phyloP scores from a whole-genome alignment of 163 green algal species.

The Chlorella variabilis region DNA sequence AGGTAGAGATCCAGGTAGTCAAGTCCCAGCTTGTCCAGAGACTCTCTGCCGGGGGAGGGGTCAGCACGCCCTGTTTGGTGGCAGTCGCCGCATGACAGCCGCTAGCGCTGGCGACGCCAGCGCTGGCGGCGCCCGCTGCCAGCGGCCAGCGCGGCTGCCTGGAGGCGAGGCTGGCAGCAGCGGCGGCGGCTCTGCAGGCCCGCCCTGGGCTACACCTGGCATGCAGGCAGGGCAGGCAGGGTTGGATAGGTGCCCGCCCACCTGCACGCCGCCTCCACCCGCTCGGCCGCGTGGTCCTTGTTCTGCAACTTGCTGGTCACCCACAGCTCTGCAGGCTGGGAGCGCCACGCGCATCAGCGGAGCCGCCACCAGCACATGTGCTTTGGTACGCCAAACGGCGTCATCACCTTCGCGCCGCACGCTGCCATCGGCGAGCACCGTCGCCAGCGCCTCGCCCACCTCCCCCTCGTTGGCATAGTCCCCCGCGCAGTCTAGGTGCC shows the following conservation, averaged over 20 bases:
- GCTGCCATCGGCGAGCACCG: slow-evolving; percentile 64
- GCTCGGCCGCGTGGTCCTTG: slow-evolving; percentile 52
- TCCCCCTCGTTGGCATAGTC: slow-evolving; percentile 78
- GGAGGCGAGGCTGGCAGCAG: no score
- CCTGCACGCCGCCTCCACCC: slow-evolving; percentile 52
- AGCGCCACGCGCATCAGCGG: background rate
- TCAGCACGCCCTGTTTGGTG: no score
- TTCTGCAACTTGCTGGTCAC: slow-evolving; percentile 89
- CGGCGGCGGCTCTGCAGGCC: background rate
- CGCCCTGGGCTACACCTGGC: no score
- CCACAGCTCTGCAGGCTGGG: slow-evolving; percentile 62
- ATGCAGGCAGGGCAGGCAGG: no score
- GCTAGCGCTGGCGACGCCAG: no score
- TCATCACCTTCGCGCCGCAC: slow-evolving; percentile 60
- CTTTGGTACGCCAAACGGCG: background rate
- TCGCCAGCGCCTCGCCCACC: slow-evolving; percentile 73
- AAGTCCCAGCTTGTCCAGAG: slow-evolving; percentile 79
- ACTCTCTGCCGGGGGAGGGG: slow-evolving; percentile 5
- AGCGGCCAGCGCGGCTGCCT: no score
- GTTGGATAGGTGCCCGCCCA: background rate
- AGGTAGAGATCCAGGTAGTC: slow-evolving; percentile 95
- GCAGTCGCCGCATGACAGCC: no score
- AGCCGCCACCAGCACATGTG: background rate
- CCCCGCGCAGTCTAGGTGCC: slow-evolving; percentile 82
- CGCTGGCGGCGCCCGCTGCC: no score